Evolutionary conservation across 106 monocot genomes (phyloP), one percentile per base, ranked within the genome.

Genomic region (Dendrobium chrysotoxum): DNA sequence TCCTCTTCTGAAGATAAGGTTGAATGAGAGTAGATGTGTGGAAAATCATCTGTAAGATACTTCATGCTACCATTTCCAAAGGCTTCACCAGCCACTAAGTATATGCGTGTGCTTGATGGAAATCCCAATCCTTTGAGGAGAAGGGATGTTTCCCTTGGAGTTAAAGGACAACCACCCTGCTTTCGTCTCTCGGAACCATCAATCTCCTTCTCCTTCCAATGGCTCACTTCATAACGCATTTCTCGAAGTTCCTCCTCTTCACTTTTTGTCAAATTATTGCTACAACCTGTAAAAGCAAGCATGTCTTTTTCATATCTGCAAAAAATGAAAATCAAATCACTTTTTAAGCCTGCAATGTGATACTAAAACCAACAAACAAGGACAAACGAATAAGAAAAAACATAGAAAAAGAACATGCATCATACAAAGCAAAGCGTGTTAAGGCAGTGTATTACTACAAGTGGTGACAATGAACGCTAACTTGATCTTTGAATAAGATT

Each of bases 151-250:
- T 98, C 97, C 75, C 94, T 83, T 5, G 97, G 97, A 11, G 97
- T 98, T 79, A 98, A 76, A 54, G 97, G 97, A 72, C 97, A 98
- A 54, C 94, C 94, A 28, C 97, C 97, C 10, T 85, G 53, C 30
- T 76, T 82, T 53, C 97, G 78, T 77, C 87, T 87, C 68, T 92
- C 97, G 30, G 84, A 73, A 79, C 83, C 90, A 85, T 98, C 88
- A 70, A 98, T 98, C 75, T 94, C 97, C 65, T 98, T 98, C 82
- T 98, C 97, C 81, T 98, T 98, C 97, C 97, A 98, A 58, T 98
- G 94, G 76, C 81, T 85, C 72, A 94, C 90, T 40, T 92, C 89
- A 84, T 94, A 89, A 50, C 97, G 94, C 94, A 98, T 94, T 77
- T 82, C 84, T 21, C 81, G 90, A 76, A 98, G 88, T 61, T 90